phyloP scores from a whole-genome alignment of 2,329 filamentous ascomycete species.

The Helotiales sp. region DNA sequence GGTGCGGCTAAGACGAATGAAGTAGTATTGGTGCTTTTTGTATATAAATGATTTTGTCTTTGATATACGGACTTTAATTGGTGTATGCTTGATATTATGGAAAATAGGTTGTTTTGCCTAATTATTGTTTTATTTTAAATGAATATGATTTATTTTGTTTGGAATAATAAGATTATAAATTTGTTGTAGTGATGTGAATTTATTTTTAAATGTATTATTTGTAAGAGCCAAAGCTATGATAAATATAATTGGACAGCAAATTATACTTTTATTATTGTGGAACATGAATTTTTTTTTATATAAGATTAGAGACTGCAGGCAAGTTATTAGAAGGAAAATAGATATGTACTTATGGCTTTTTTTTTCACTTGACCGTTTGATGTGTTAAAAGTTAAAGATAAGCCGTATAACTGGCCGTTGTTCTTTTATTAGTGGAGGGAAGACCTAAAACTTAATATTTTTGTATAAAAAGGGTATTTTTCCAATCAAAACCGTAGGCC shows the following conservation, averaged over 20 bases:
- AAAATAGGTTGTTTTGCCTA: constrained; percentile 35
- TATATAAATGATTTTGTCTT: constrained; percentile 45
- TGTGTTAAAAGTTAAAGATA: constrained; percentile 36
- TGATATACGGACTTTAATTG: constrained; percentile 29
- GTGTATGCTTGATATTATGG: constrained; percentile 31
- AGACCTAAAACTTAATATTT: constrained; percentile 39
- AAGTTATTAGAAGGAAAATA: constrained; percentile 4
- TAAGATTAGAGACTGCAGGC: constrained; percentile 15
- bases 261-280: constrained; percentile 33
- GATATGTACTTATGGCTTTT: constrained; percentile 28
- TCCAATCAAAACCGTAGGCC: constrained; percentile 37
- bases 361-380: constrained; percentile 38
- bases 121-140: constrained; percentile 33
- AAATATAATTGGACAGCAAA: constrained; percentile 31
- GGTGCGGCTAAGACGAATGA: constrained; percentile 44
- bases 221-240: constrained; percentile 37
- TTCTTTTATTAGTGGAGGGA: constrained; percentile 31
- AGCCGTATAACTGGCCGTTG: constrained; percentile 31
- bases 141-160: constrained; percentile 27
- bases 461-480: constrained; percentile 32
- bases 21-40: constrained; percentile 46
- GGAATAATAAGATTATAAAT: constrained; percentile 38
- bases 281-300: constrained; percentile 38
- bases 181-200: constrained; percentile 31
- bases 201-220: constrained; percentile 37